Evolutionary conservation across 139 green algal genomes (phyloP), one percentile per base, ranked within the genome.

Genomic region (Chara braunii): DNA sequence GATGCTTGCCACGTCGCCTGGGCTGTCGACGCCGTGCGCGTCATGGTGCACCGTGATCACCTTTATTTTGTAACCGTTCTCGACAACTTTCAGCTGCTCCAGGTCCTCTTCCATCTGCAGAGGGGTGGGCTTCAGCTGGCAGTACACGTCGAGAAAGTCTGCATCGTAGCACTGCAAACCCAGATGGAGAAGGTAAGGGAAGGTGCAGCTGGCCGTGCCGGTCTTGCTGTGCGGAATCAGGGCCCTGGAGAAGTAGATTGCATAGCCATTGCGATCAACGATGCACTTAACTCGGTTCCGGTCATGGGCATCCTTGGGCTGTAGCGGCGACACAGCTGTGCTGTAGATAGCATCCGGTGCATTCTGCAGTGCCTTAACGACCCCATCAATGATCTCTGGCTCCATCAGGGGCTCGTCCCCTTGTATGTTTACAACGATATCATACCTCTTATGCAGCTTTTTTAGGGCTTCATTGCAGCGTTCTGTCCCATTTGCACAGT

Each of bases 371-470:
- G 79, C 80, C 6, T n/a, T 6, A 32, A 90, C 85, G 29, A 87
- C 68, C 2, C 64, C 78, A 53, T 90, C 83, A 4, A 90, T 90
- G 58, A 78, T 72, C n/a, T 80, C 70, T 0, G 85, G 80, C 37
- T 90, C 85, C 11, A 90, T 80, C 43, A 90, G 60, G 5, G 85
- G 85, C 78, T 90, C 85, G 55, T 90, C 85, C 0, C 83, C 84
- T 70, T 90, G 84, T 24, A 90, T 83, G 64, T 89, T 90, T 33
- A 90, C 70, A n/a, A 89, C 85, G 2, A 86, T 71, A 64, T 90
- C 84, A 29, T 67, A 90, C 26, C 18, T n/a, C 12, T 74, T 4
- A 18, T 9, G 5, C 37, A 87, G 45, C 43, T 64, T 62, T 33
- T 51, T 54, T 2, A 81, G 58, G 3, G 85, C 85, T 45, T 84